phyloP scores from a whole-genome alignment of 345 rosid species.

The Kandelia obovata region DNA sequence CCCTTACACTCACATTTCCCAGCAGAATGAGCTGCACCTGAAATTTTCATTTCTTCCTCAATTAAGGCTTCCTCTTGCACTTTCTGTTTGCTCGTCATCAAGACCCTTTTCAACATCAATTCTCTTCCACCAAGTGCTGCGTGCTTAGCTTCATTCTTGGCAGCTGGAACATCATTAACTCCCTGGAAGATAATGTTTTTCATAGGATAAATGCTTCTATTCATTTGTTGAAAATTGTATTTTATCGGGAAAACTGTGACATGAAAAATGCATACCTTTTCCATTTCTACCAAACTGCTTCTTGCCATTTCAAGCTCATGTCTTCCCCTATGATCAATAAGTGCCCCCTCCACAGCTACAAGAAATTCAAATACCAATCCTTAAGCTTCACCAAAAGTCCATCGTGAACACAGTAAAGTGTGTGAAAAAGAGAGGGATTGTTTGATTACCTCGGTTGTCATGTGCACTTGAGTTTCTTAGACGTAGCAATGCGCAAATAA shows the following conservation, averaged over 20 bases:
- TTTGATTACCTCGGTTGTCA: slow-evolving; percentile 23
- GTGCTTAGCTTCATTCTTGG: slow-evolving; percentile 2
- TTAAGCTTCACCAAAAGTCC: neutral
- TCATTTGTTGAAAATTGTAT: too few species aligned
- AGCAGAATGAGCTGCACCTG: slow-evolving; percentile 27
- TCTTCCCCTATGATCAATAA: slow-evolving; percentile 1
- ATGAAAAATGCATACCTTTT: slow-evolving; percentile 9
- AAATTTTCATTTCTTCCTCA: slow-evolving; percentile 14
- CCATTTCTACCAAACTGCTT: neutral
- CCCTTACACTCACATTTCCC: slow-evolving; percentile 21
- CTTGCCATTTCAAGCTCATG: neutral
- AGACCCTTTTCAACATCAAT: slow-evolving; percentile 14
- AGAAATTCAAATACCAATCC: neutral
- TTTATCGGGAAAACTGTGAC: neutral
- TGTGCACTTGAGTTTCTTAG: slow-evolving; percentile 15
- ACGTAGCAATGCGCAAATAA: slow-evolving; percentile 29
- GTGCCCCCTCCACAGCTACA: slow-evolving; percentile 15
- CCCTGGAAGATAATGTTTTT: slow-evolving; percentile 5
- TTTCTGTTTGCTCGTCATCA: slow-evolving; percentile 7
- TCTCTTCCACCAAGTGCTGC: slow-evolving; percentile 25
- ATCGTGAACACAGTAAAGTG: neutral
- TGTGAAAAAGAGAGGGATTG: neutral
- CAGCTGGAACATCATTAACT: slow-evolving; percentile 3
- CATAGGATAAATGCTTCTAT: neutral
- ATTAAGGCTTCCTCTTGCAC: slow-evolving; percentile 10